Percentiles rank a stretch among this genome's conserved stretches.
These are phyloP conservation scores for Verbascum thapsus DNA, from an alignment of 257 asterid species.

Conservation along the genomic window DNA sequence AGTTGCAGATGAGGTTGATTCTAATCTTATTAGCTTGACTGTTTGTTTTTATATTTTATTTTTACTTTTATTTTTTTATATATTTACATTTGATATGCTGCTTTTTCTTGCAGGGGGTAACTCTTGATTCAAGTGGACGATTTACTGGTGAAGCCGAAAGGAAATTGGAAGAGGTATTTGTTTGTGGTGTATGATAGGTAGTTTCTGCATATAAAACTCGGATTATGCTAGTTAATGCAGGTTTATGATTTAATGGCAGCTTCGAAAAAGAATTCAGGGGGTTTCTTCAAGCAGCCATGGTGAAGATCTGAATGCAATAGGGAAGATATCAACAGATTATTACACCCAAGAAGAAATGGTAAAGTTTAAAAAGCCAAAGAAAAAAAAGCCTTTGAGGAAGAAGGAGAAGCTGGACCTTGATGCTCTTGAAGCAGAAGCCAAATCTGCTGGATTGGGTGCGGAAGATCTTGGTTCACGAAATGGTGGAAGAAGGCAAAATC, in stretches of 20 bases:
- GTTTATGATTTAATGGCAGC: slow-evolving; percentile 50
- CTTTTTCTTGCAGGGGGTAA: slow-evolving; percentile 60
- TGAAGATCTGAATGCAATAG: slow-evolving; percentile 67
- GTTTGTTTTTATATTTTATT: background rate
- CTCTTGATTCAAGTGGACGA: slow-evolving; percentile 86
- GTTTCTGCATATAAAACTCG: slow-evolving; percentile 17
- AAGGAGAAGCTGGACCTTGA: slow-evolving; percentile 82
- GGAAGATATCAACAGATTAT: slow-evolving; percentile 72
- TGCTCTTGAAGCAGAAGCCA: slow-evolving; percentile 95
- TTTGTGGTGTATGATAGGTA: slow-evolving; percentile 26
- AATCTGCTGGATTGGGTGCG: slow-evolving; percentile 81
- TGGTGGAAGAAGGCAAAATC: slow-evolving; percentile 63
- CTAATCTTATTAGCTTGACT: slow-evolving; percentile 20
- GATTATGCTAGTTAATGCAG: slow-evolving; percentile 25
- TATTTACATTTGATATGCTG: slow-evolving; percentile 23
- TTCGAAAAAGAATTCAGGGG: slow-evolving; percentile 84
- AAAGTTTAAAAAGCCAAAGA: slow-evolving; percentile 88
- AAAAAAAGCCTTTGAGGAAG: slow-evolving; percentile 88
- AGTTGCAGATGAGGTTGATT: slow-evolving; percentile 71
- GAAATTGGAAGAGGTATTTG: slow-evolving; percentile 83
- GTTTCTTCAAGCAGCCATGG: slow-evolving; percentile 44
- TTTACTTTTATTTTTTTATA: background rate
- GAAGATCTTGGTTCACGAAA: slow-evolving; percentile 89
- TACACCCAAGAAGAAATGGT: slow-evolving; percentile 87
- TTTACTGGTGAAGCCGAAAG: slow-evolving; percentile 86